phyloP scores from a whole-genome alignment of 441 rosid genomes.

The Croton laevigatus region DNA sequence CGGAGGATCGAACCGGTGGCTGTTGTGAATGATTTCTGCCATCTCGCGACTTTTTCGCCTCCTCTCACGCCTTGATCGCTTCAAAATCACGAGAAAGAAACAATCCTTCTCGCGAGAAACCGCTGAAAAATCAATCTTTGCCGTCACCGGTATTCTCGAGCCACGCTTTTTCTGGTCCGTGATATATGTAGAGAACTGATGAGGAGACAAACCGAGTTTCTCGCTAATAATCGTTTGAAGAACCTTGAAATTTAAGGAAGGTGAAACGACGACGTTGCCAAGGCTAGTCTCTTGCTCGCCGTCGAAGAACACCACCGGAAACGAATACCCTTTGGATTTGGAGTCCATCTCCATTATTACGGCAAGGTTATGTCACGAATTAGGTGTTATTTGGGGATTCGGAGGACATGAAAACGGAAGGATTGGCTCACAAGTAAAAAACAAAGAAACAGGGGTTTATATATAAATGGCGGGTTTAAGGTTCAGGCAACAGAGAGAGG shows the following conservation, averaged over 20 bases:
- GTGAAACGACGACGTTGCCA: constrained; percentile 32
- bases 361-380: not conserved
- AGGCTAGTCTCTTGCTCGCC: constrained; percentile 43
- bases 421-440: not conserved
- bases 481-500: not conserved
- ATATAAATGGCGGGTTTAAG: constrained; percentile 20
- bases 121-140: constrained; percentile 35
- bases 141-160: constrained; percentile 31
- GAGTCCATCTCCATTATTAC: not conserved
- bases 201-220: constrained; percentile 41
- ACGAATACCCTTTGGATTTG: constrained; percentile 1
- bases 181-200: constrained; percentile 41
- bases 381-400: not conserved
- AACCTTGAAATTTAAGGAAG: constrained; percentile 31
- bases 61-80: constrained; percentile 38
- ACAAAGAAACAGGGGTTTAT: constrained; percentile 15
- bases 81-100: constrained; percentile 37
- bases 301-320: constrained; percentile 46
- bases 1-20: constrained; percentile 14
- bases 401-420: not conserved
- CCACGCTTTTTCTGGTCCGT: constrained; percentile 21
- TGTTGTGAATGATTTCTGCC: not conserved
- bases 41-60: constrained; percentile 18
- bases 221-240: constrained; percentile 34
- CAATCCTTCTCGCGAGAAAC: constrained; percentile 27